Conservation (phyloP, 2,329 filamentous ascomycete species). For the Byssothecium circinans region DNA sequence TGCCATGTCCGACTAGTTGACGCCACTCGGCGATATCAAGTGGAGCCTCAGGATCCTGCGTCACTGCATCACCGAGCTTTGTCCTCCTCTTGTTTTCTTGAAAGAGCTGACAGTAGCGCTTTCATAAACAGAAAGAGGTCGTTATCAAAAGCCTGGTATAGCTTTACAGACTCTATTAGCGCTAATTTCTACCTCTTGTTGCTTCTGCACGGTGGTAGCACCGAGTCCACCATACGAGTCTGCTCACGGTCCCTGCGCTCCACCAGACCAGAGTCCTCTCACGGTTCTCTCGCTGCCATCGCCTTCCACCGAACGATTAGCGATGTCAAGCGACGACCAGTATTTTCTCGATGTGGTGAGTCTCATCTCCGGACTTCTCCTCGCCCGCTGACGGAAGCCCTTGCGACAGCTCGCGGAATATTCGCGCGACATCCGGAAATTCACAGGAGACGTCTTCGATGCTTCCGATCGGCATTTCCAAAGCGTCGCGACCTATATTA, state of each 20-base stretch:
- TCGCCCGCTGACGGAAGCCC: conserved; percentile 16
- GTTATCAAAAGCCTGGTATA: no score
- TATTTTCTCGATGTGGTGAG: conserved; percentile 76
- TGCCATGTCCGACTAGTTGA: background rate
- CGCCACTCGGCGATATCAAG: no score
- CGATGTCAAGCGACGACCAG: conserved; percentile 78
- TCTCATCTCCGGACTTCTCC: conserved; percentile 13
- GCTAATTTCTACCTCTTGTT: no score
- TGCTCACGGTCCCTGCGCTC: no score
- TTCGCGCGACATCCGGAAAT: conserved; percentile 67
- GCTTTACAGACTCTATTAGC: no score
- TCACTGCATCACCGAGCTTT: background rate
- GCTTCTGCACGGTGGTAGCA: no score
- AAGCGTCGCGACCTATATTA: conserved; percentile 68
- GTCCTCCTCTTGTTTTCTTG: no score
- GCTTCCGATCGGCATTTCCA: conserved; percentile 83
- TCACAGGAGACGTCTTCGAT: conserved; percentile 73
- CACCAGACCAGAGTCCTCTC: no score
- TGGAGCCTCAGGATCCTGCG: no score
- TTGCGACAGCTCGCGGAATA: conserved; percentile 56
- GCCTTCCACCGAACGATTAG: background rate
- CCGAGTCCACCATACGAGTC: no score
- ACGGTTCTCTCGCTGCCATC: background rate
- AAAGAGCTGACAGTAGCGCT: no score
- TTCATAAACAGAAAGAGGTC: no score